Base-by-base conservation (phyloP, 1,284 basidiomycete species). In the Rhizoctonia solani region DNA sequence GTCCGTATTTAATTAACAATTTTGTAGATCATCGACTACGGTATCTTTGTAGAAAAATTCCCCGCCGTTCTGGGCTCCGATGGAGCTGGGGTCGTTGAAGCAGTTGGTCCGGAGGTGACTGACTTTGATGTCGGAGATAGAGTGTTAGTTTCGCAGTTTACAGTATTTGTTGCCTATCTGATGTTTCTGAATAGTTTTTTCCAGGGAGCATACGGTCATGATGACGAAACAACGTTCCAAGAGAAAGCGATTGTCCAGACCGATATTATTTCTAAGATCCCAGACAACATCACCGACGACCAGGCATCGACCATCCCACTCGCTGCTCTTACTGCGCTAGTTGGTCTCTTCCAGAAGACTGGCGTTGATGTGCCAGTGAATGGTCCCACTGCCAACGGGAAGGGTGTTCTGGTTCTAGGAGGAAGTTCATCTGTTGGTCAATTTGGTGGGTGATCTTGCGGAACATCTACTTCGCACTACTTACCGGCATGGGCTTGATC, bases 51-150 rank as follows among this genome's bases (percentile, higher is more conserved):
- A 5, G 16, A 16, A n/a, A 47, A 61, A 34, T 61, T 50, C 30
- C 65, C 63, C 13, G 19, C 55, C 6, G 54, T 66, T 8, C 34
- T 70, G 3, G 69, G 69, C 25, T 29, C 41, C 16, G 69, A 70
- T 41, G 61, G 58, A 4, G 58, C 58, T 25, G 58, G 58, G 16
- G 21, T 52, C n/a, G 34, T 61, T 13, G 58, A 61, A 27, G 1
- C 58, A 14, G 32, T 61, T 25, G 58, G 58, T 19, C 44, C 32
- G 3, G 47, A 61, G 25, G 58, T 61, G 27, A 29, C 44, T 25
- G 27, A 29, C 4, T 30, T 63, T 9, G 42, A 54, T 6, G 25
- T 47, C n/a, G 69, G 66, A 4, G 69, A 70, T 49, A 30, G 58
- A 27, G 58, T 61, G 58, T 61, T 16, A 9, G 46, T 19, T n/a